phyloP scores from a whole-genome alignment of 2,329 filamentous ascomycete genomes.

The Fusarium siculi region DNA sequence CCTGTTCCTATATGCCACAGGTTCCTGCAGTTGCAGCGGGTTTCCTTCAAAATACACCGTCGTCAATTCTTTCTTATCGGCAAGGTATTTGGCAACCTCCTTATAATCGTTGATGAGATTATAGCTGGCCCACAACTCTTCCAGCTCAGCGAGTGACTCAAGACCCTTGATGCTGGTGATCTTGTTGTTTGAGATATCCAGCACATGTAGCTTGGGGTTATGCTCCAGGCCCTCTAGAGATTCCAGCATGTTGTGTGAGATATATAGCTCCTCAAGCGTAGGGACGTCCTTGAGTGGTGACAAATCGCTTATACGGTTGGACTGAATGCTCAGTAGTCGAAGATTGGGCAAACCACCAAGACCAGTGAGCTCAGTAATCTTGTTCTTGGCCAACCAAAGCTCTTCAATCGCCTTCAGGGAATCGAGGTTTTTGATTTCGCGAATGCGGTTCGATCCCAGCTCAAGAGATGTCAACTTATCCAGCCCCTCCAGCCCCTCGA shows the following conservation, averaged over 20 bases:
- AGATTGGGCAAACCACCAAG: conserved; percentile 81
- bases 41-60: conserved; percentile 98
- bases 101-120: conserved; percentile 83
- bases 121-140: conserved; percentile 95
- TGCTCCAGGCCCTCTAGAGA: conserved; percentile 77
- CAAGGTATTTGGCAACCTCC: conserved; percentile 82
- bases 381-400: conserved; percentile 96
- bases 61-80: conserved; percentile 80
- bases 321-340: conserved; percentile 91
- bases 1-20: conserved; percentile 95
- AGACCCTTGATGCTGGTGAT: conserved; percentile 80
- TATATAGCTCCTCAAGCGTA: conserved; percentile 90
- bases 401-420: conserved; percentile 81
- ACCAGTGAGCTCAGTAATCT: conserved; percentile 85
- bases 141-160: conserved; percentile 73
- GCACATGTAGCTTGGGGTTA: conserved; percentile 74
- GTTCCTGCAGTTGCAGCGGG: conserved; percentile 80
- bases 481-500: conserved; percentile 84
- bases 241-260: conserved; percentile 92
- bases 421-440: conserved; percentile 87
- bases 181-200: conserved; percentile 92
- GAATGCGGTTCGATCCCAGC: conserved; percentile 90
- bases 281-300: conserved; percentile 78
- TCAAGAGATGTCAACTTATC: conserved; percentile 84
- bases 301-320: conserved; percentile 87